Conservation (phyloP, 2,329 filamentous ascomycete species). For the Arthroderma sp. region DNA sequence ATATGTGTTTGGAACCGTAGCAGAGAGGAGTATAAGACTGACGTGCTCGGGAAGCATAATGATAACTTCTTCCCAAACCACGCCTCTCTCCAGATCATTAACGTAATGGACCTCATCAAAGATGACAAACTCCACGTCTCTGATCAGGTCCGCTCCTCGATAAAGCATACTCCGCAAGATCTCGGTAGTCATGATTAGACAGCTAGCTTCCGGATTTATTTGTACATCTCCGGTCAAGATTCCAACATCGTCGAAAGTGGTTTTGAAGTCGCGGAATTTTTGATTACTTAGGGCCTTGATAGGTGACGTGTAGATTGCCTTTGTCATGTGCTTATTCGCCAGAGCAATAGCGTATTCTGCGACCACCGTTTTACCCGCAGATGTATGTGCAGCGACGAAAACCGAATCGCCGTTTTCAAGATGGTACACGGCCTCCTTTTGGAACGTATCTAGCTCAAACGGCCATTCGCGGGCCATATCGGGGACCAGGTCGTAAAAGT, state of each 20-base stretch:
- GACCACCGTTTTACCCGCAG: conserved; percentile 94
- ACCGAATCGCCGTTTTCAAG: conserved; percentile 93
- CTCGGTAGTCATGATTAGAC: conserved; percentile 98
- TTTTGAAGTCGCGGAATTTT: conserved; percentile 90
- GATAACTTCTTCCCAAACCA: conserved; percentile 99
- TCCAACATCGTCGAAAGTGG: conserved; percentile 85
- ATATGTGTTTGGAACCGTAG: conserved; percentile 92
- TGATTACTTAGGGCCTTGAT: conserved; percentile 98
- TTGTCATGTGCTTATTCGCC: conserved; percentile 97
- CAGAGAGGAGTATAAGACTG: conserved; percentile 84
- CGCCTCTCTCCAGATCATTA: conserved; percentile 86
- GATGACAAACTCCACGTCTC: conserved; percentile 96
- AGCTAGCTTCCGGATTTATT: conserved; percentile 93
- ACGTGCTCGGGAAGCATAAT: conserved; percentile 98
- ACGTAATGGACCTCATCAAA: conserved; percentile 99
- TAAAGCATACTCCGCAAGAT: conserved; percentile 98
- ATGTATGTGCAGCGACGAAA: conserved; percentile 95
- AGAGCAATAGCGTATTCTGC: conserved; percentile 96
- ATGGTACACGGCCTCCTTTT: conserved; percentile 97
- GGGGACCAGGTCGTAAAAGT: conserved; percentile 83
- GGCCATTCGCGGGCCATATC: conserved; percentile 95
- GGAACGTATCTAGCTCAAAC: conserved; percentile 94
- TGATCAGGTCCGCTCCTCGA: conserved; percentile 83
- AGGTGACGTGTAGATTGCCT: conserved; percentile 96
- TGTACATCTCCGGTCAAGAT: conserved; percentile 96